phyloP scores from a whole-genome alignment of 140 eudicot genomes.

The Erigeron philadelphicus region DNA sequence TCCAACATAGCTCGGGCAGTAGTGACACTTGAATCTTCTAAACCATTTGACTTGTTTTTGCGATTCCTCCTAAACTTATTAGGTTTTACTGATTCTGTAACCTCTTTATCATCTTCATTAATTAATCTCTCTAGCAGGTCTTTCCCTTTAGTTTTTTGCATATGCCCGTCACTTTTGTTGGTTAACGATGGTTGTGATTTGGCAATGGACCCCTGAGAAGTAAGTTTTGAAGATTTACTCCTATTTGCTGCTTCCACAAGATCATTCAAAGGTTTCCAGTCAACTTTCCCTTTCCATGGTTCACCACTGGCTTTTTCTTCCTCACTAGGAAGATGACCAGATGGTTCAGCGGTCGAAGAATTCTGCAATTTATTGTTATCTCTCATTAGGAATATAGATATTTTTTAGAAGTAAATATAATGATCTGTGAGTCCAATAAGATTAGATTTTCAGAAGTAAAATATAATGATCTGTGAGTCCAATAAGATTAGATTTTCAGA shows the following conservation, averaged over 20 bases:
- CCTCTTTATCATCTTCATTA: constrained; percentile 41
- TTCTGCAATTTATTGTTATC: constrained; percentile 40
- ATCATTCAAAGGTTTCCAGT: constrained; percentile 81
- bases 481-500: neutral
- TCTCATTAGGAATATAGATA: neutral
- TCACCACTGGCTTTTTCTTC: constrained; percentile 46
- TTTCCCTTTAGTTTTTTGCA: constrained; percentile 45
- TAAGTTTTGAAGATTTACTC: constrained; percentile 60
- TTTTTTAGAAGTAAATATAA: neutral
- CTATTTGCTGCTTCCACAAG: constrained; percentile 88
- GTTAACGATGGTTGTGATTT: constrained; percentile 47
- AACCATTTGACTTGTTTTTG: constrained; percentile 44
- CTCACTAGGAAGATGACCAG: constrained; percentile 33
- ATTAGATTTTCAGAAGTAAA: too few species aligned
- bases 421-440: neutral
- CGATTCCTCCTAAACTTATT: constrained; percentile 51
- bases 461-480: too few species aligned
- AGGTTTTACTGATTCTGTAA: constrained; percentile 46
- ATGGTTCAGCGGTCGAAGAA: constrained; percentile 48
- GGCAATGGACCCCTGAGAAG: constrained; percentile 38
- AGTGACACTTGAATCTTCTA: constrained; percentile 37
- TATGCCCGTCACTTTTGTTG: constrained; percentile 33
- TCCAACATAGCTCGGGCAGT: constrained; percentile 49
- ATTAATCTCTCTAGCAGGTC: constrained; percentile 40
- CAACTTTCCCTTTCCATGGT: constrained; percentile 58